Evolutionary conservation across 768 basidiomycete species (phyloP).

Genomic region (Kwoniella newhampshirensis): DNA sequence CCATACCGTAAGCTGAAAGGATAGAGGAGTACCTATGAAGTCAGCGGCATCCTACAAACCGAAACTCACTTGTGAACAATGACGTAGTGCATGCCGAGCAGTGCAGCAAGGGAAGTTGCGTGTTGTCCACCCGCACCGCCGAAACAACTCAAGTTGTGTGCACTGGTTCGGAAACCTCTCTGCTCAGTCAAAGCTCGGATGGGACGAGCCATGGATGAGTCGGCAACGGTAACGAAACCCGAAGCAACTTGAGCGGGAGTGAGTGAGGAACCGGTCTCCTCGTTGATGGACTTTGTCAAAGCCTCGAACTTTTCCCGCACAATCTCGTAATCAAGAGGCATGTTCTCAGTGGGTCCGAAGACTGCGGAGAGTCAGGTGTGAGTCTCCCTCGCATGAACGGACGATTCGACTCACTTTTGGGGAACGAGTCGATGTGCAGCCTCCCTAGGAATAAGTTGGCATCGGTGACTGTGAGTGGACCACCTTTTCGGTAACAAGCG

Average conservation of each 20-base stretch:
- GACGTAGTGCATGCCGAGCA: constrained; percentile 29
- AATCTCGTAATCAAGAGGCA: constrained; percentile 74
- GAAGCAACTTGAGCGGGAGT: constrained; percentile 81
- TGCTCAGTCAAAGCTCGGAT: constrained; percentile 72
- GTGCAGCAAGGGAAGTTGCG: constrained; percentile 41
- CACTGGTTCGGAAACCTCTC: constrained; percentile 75
- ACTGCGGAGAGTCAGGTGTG: constrained; percentile 55
- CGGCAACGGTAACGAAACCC: constrained; percentile 92
- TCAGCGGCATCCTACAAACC: neutral
- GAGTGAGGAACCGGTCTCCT: constrained; percentile 60
- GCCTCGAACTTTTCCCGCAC: constrained; percentile 67
- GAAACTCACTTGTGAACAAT: constrained; percentile 33
- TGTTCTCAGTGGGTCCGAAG: constrained; percentile 83
- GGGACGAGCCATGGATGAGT: constrained; percentile 78
- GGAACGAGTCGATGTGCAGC: constrained; percentile 60
- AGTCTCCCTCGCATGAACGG: neutral
- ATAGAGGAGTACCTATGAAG: constrained; percentile 33
- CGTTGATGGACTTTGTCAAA: constrained; percentile 71
- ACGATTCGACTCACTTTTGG: constrained; percentile 57
- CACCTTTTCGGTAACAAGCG: constrained; percentile 67
- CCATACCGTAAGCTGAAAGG: constrained; percentile 46
- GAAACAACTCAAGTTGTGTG: constrained; percentile 59
- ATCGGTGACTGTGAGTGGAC: constrained; percentile 61
- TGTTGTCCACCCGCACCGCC: constrained; percentile 55
- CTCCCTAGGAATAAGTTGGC: constrained; percentile 45